phyloP scores from a whole-genome alignment of 768 basidiomycete genomes.

The Xerocomellus dryophilus region DNA sequence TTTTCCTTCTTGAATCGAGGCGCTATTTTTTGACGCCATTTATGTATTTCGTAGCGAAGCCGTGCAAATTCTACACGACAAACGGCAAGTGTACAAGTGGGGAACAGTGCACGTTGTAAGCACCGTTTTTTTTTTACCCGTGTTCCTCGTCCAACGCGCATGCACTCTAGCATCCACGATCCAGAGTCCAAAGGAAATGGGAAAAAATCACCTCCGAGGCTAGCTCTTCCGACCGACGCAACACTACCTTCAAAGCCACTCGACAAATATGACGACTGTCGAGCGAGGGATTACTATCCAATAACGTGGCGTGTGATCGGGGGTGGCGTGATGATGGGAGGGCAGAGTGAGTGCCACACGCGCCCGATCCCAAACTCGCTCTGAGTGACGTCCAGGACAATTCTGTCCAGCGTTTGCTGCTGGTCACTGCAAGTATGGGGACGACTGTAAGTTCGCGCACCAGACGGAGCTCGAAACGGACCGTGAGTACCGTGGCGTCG shows the following conservation, averaged over 20 bases:
- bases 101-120: slow-evolving; percentile 59
- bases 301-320: slow-evolving; percentile 76
- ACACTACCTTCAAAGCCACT: slow-evolving; percentile 29
- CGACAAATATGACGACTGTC: slow-evolving; percentile 34
- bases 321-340: slow-evolving; percentile 70
- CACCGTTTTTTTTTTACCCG: background rate
- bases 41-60: slow-evolving; percentile 44
- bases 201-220: background rate
- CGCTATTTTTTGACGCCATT: background rate
- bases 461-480: slow-evolving; percentile 24
- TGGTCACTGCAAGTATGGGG: slow-evolving; percentile 26
- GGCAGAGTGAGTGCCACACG: slow-evolving; percentile 23
- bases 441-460: slow-evolving; percentile 31
- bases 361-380: background rate
- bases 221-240: slow-evolving; percentile 2
- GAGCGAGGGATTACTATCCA: slow-evolving; percentile 54
- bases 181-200: slow-evolving; percentile 6
- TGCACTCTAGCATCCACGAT: slow-evolving; percentile 44
- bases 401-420: slow-evolving; percentile 23
- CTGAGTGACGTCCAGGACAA: slow-evolving; percentile 19
- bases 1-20: background rate
- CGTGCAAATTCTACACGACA: slow-evolving; percentile 52
- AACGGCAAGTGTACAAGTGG: slow-evolving; percentile 52
- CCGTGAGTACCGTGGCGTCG: slow-evolving; percentile 15
- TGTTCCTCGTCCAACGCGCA: background rate